phyloP scores from a whole-genome alignment of 129 eudicot species.

The Escallonia rubra region DNA sequence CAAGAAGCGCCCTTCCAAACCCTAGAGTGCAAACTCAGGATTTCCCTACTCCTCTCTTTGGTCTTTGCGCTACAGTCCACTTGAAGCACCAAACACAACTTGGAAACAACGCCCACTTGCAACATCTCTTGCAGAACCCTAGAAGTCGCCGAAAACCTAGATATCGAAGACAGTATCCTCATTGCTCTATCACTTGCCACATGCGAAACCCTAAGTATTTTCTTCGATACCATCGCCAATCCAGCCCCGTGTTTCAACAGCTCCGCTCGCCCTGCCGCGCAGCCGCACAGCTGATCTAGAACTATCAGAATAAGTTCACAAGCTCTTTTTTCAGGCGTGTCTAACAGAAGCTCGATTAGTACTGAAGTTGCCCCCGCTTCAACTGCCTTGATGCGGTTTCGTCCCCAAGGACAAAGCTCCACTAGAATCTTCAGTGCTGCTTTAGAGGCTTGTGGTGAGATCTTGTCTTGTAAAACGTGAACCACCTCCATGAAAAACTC shows the following conservation, averaged over 20 bases:
- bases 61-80: slow-evolving; percentile 12
- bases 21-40: slow-evolving; percentile 16
- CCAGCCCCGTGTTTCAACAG: slow-evolving; percentile 30
- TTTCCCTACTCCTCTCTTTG: slow-evolving; percentile 7
- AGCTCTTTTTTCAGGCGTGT: slow-evolving; percentile 7
- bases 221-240: slow-evolving; percentile 31
- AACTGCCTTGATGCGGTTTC: slow-evolving; percentile 22
- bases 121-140: slow-evolving; percentile 31
- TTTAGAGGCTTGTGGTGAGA: slow-evolving; percentile 26
- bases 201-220: slow-evolving; percentile 29
- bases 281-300: slow-evolving; percentile 16
- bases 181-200: slow-evolving; percentile 25
- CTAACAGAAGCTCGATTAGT: slow-evolving; percentile 13
- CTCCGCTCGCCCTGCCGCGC: slow-evolving; percentile 31
- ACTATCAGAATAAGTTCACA: slow-evolving; percentile 12
- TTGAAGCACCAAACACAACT: slow-evolving; percentile 19
- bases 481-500: slow-evolving; percentile 9
- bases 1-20: slow-evolving; percentile 21
- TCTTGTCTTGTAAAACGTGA: slow-evolving; percentile 14
- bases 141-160: slow-evolving; percentile 17
- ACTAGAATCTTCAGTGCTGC: slow-evolving; percentile 27
- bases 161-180: slow-evolving; percentile 15
- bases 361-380: slow-evolving; percentile 6
- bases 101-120: slow-evolving; percentile 17
- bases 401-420: slow-evolving; percentile 24